Evolutionary conservation across 148 eudicot genomes (phyloP).

Genomic region (Diospyros kaki): DNA sequence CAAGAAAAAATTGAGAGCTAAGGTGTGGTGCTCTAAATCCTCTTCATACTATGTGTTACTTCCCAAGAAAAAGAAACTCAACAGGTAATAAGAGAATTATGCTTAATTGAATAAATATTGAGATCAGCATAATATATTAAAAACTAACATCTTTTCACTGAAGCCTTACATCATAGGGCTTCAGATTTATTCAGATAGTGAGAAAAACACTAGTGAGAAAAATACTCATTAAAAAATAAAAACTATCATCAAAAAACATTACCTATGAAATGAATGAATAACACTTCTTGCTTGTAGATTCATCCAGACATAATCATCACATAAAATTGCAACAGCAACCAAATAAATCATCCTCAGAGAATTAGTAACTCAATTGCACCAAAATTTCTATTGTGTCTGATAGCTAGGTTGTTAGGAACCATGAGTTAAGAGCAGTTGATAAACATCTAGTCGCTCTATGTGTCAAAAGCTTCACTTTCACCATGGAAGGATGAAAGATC

Average conservation of each 20-base stretch:
- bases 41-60: too few species aligned
- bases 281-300: not conserved
- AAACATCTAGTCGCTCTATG: not conserved
- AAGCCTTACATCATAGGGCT: too few species aligned
- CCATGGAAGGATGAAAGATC: not conserved
- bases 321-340: not conserved
- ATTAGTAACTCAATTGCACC: slow-evolving; percentile 1
- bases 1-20: too few species aligned
- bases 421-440: not conserved
- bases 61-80: too few species aligned
- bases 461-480: not conserved
- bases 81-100: too few species aligned
- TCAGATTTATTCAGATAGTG: not conserved
- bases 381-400: not conserved
- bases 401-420: not conserved
- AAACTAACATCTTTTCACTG: too few species aligned
- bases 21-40: too few species aligned
- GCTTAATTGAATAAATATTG: too few species aligned
- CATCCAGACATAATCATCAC: not conserved
- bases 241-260: not conserved
- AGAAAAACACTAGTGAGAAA: not conserved
- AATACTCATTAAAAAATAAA: not conserved
- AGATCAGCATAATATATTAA: too few species aligned
- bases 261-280: slow-evolving; percentile 4
- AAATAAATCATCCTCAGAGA: not conserved